These are phyloP conservation scores for Jatropha multifida DNA, from an alignment of 441 rosid species.

Conservation along the genomic window DNA sequence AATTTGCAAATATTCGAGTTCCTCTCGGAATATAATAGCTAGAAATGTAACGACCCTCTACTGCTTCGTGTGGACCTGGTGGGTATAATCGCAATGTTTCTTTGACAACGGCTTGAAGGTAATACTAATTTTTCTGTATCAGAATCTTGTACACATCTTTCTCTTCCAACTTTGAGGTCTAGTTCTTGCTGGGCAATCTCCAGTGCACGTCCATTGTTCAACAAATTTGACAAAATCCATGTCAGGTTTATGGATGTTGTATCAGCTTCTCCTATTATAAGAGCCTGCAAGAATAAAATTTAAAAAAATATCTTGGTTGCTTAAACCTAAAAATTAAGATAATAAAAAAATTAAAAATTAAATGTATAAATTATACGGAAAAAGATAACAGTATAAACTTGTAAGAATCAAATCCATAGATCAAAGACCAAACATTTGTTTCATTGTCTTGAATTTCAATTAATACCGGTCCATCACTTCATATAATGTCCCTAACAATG, in stretches of 20 bases:
- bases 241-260: slow-evolving; percentile 41
- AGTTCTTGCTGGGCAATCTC: slow-evolving; percentile 49
- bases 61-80: slow-evolving; percentile 50
- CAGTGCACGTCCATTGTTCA: slow-evolving; percentile 37
- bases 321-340: no score
- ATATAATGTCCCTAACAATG: no score
- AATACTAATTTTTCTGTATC: slow-evolving; percentile 42
- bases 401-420: no score
- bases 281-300: background rate
- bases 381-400: no score
- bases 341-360: no score
- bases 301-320: no score
- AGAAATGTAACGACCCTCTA: slow-evolving; percentile 39
- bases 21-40: slow-evolving; percentile 43
- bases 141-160: slow-evolving; percentile 40
- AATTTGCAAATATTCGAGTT: slow-evolving; percentile 45
- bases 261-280: slow-evolving; percentile 49
- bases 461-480: no score
- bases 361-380: no score
- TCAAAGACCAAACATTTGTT: no score
- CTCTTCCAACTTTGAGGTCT: slow-evolving; percentile 51
- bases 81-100: slow-evolving; percentile 57
- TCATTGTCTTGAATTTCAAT: no score
- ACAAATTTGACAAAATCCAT: slow-evolving; percentile 32
- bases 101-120: slow-evolving; percentile 49